phyloP scores from a whole-genome alignment of 345 rosid species.

The Citrus maxima region DNA sequence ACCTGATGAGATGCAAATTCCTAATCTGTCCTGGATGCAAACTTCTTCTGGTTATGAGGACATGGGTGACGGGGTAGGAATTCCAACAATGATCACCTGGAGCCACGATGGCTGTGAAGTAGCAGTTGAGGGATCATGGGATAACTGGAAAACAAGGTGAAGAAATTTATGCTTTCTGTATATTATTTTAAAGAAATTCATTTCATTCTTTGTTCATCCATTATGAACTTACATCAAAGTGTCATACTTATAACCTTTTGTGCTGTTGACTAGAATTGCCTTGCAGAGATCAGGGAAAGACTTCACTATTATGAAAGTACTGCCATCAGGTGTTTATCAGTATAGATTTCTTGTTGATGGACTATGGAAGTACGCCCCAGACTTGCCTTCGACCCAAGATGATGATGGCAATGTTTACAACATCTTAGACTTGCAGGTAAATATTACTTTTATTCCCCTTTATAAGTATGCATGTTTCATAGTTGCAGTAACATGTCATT shows the following conservation, averaged over 20 bases:
- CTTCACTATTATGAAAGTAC: constrained; percentile 87
- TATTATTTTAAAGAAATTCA: not conserved
- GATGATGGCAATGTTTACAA: constrained; percentile 78
- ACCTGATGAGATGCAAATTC: constrained; percentile 80
- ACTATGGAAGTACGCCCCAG: constrained; percentile 79
- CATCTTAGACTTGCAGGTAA: constrained; percentile 85
- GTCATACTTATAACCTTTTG: constrained; percentile 9
- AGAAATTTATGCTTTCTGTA: not conserved
- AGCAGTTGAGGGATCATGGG: constrained; percentile 97
- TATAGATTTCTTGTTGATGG: constrained; percentile 94
- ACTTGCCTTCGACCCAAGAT: constrained; percentile 79
- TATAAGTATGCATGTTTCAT: not conserved
- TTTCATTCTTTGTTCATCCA: not conserved
- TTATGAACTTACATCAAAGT: not conserved
- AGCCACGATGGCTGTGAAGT: constrained; percentile 79
- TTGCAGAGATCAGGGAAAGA: constrained; percentile 95
- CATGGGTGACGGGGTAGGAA: constrained; percentile 56
- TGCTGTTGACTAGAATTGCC: constrained; percentile 60
- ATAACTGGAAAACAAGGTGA: constrained; percentile 84
- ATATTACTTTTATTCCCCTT: not conserved
- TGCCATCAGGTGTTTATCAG: constrained; percentile 94
- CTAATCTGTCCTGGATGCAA: constrained; percentile 61
- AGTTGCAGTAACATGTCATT: not conserved
- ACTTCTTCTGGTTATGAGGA: constrained; percentile 53
- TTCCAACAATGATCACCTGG: constrained; percentile 97